Evolutionary conservation across 106 monocot species (phyloP).

Genomic region (Acorus gramineus): DNA sequence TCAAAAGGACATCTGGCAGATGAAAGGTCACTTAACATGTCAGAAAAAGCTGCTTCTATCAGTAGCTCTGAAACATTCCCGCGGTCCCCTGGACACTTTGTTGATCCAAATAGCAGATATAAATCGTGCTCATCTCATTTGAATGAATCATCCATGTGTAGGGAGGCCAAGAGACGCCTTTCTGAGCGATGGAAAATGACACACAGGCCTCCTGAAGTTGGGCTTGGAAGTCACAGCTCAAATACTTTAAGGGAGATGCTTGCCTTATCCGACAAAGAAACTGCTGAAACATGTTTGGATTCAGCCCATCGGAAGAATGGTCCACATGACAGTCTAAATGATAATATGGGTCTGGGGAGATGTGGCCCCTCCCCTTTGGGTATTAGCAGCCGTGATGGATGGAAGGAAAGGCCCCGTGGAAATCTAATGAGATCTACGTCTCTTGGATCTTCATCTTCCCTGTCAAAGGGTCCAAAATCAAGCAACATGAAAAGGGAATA

Average conservation of each 20-base stretch:
- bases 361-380: slow-evolving; percentile 20
- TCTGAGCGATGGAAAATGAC: slow-evolving; percentile 48
- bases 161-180: slow-evolving; percentile 55
- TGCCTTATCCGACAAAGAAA: slow-evolving; percentile 41
- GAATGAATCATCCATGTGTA: slow-evolving; percentile 36
- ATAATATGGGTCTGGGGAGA: slow-evolving; percentile 6
- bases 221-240: slow-evolving; percentile 14
- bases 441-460: slow-evolving; percentile 29
- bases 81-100: slow-evolving; percentile 9
- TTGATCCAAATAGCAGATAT: slow-evolving; percentile 21
- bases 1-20: neutral
- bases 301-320: neutral
- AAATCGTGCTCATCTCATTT: slow-evolving; percentile 23
- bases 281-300: neutral
- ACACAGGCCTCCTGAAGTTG: slow-evolving; percentile 16
- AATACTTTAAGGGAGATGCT: slow-evolving; percentile 73
- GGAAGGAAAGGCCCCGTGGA: slow-evolving; percentile 25
- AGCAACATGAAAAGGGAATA: slow-evolving; percentile 10
- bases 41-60: slow-evolving; percentile 1
- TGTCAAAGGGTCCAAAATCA: slow-evolving; percentile 15
- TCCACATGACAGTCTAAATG: slow-evolving; percentile 10
- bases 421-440: slow-evolving; percentile 45
- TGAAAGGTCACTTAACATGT: slow-evolving; percentile 11
- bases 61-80: slow-evolving; percentile 1
- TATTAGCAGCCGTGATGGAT: slow-evolving; percentile 36